Conservation (phyloP, 2,329 filamentous ascomycete genomes). For the Diatrype stigma region DNA sequence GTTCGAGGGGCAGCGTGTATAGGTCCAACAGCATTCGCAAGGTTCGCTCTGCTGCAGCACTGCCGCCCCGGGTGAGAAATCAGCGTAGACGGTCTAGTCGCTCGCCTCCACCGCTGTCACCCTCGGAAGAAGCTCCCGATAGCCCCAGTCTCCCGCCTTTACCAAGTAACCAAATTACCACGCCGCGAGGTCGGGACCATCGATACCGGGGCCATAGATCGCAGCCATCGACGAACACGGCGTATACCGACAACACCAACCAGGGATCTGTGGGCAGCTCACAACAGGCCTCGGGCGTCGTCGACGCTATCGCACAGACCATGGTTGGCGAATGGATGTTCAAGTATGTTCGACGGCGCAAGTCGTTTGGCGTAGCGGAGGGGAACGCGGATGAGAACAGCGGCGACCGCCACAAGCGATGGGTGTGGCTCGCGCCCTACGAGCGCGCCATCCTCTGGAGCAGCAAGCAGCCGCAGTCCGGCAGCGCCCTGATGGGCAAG, state of each 20-base stretch:
- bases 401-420: slow-evolving; percentile 84
- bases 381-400: slow-evolving; percentile 64
- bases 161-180: slow-evolving; percentile 67
- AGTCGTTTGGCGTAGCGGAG: slow-evolving; percentile 81
- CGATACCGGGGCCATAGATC: slow-evolving; percentile 47
- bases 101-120: slow-evolving; percentile 55
- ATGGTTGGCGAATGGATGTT: slow-evolving; percentile 99
- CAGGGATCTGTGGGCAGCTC: slow-evolving; percentile 52
- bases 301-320: slow-evolving; percentile 94
- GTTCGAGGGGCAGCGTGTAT: slow-evolving; percentile 43
- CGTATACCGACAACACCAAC: slow-evolving; percentile 40
- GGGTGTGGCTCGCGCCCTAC: slow-evolving; percentile 98
- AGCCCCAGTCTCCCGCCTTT: slow-evolving; percentile 70
- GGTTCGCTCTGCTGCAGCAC: slow-evolving; percentile 74
- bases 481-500: slow-evolving; percentile 86
- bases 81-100: slow-evolving; percentile 48
- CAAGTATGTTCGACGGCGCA: slow-evolving; percentile 82
- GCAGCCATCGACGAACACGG: slow-evolving; percentile 58
- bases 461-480: slow-evolving; percentile 89
- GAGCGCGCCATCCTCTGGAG: slow-evolving; percentile 97
- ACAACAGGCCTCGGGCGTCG: slow-evolving; percentile 71
- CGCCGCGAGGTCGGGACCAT: slow-evolving; percentile 46
- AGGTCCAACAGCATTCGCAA: slow-evolving; percentile 69
- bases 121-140: slow-evolving; percentile 62
- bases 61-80: slow-evolving; percentile 53